Percentiles rank a stretch among this genome's conserved stretches.
phyloP scores from a whole-genome alignment of 257 asterid species.

The Petrea volubilis region DNA sequence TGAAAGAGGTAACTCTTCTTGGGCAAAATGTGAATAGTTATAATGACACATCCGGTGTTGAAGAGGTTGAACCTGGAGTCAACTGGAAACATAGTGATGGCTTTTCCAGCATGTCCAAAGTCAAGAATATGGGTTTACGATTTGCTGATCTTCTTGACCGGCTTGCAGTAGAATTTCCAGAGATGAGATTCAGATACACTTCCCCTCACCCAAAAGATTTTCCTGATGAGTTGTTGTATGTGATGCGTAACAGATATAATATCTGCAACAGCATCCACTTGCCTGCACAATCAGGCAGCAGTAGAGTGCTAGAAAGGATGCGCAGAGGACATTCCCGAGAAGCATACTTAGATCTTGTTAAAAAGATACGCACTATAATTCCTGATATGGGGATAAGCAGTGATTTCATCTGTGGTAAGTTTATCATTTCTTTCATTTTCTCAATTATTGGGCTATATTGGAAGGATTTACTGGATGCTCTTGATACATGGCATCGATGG shows the following conservation, averaged over 20 bases:
- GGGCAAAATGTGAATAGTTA: conserved; percentile 98
- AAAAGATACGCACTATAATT: conserved; percentile 63
- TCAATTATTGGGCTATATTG: not conserved
- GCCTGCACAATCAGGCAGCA: conserved; percentile 98
- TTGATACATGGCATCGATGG: not conserved
- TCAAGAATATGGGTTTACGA: conserved; percentile 81
- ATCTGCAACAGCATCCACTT: conserved; percentile 92
- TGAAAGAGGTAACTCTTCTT: conserved; percentile 93
- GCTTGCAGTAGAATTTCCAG: conserved; percentile 84
- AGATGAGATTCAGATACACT: conserved; percentile 95
- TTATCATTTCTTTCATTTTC: conserved; percentile 19
- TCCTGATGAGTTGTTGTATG: conserved; percentile 85
- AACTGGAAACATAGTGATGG: conserved; percentile 94
- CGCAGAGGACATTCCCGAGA: conserved; percentile 91
- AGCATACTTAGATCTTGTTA: conserved; percentile 87
- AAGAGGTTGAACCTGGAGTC: conserved; percentile 67
- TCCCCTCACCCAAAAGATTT: conserved; percentile 99
- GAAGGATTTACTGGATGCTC: not conserved
- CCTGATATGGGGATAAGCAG: conserved; percentile 97
- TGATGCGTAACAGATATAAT: conserved; percentile 85
- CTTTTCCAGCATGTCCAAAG: conserved; percentile 76
- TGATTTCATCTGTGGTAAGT: conserved; percentile 94
- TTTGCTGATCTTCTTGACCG: conserved; percentile 91
- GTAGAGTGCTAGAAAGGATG: conserved; percentile 82
- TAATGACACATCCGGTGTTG: conserved; percentile 70